phyloP scores from a whole-genome alignment of 352 stramenopile species.

The Pythium volutum region DNA sequence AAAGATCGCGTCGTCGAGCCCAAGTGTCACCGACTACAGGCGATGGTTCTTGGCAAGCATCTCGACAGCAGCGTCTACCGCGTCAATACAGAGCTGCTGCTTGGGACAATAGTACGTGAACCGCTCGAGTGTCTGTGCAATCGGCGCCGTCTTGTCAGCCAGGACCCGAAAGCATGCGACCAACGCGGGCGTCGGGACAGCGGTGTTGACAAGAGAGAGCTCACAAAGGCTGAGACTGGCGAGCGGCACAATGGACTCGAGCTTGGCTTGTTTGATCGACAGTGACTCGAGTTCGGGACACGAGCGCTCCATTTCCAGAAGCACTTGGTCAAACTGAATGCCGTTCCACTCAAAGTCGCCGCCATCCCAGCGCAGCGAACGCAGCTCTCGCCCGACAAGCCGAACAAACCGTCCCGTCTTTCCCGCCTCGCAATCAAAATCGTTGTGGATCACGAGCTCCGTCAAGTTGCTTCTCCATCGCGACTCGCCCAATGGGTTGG shows the following conservation, averaged over 20 bases:
- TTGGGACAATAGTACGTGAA: neutral
- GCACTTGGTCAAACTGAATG: neutral
- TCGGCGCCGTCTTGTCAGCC: neutral
- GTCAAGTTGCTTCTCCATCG: neutral
- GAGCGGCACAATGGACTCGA: neutral
- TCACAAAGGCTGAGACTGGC: neutral
- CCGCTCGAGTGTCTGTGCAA: neutral
- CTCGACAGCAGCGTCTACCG: neutral
- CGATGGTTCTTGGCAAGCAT: neutral
- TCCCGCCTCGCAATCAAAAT: neutral
- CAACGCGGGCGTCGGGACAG: neutral
- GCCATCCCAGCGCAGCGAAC: neutral
- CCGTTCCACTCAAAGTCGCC: neutral
- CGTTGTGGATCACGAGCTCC: conserved; percentile 4
- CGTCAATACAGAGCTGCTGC: neutral
- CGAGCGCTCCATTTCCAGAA: neutral
- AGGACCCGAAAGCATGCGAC: neutral
- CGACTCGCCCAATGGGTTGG: neutral
- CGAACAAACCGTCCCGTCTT: neutral
- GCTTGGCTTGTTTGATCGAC: no score
- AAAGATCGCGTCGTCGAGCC: neutral
- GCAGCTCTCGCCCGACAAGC: neutral
- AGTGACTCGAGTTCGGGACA: neutral
- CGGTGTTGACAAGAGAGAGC: neutral
- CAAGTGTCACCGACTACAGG: neutral